phyloP scores from a whole-genome alignment of 2,329 filamentous ascomycete genomes.

The Colletotrichum liaoningense region DNA sequence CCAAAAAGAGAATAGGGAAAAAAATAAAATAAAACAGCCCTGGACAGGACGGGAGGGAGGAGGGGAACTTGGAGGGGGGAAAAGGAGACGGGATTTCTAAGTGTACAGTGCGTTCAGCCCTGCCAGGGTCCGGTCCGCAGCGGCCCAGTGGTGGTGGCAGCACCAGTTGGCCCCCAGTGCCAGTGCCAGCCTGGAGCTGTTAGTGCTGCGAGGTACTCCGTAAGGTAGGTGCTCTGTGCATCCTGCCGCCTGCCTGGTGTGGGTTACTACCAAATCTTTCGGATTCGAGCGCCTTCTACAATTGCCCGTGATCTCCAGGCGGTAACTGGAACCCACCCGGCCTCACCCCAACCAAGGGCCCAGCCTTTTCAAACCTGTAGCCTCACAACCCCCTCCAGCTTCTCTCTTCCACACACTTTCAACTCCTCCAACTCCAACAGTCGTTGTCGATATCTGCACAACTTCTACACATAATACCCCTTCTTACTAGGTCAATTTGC shows the following conservation, averaged over 20 bases:
- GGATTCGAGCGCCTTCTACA: slow-evolving; percentile 36
- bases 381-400: slow-evolving; percentile 32
- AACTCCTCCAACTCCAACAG: slow-evolving; percentile 6
- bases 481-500: background rate
- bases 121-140: slow-evolving; percentile 35
- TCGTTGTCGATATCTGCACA: slow-evolving; percentile 2
- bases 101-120: slow-evolving; percentile 31
- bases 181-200: background rate
- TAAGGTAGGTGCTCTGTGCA: slow-evolving; percentile 1
- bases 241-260: slow-evolving; percentile 14
- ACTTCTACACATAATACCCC: background rate
- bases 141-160: slow-evolving; percentile 2
- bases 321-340: slow-evolving; percentile 32
- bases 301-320: slow-evolving; percentile 35
- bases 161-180: background rate
- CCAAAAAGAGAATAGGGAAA: background rate
- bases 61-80: background rate
- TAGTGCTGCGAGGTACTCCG: background rate
- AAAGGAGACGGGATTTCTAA: slow-evolving; percentile 7
- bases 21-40: background rate
- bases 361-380: slow-evolving; percentile 32
- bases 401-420: slow-evolving; percentile 6
- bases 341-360: slow-evolving; percentile 28
- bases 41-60: background rate
- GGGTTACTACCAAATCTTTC: slow-evolving; percentile 33